A percentile compares a stretch with the other conserved stretches of the same genome.
These are phyloP conservation scores for Schizothecium vesticola DNA, from an alignment of 495 filamentous ascomycete species.

Conservation along the genomic window DNA sequence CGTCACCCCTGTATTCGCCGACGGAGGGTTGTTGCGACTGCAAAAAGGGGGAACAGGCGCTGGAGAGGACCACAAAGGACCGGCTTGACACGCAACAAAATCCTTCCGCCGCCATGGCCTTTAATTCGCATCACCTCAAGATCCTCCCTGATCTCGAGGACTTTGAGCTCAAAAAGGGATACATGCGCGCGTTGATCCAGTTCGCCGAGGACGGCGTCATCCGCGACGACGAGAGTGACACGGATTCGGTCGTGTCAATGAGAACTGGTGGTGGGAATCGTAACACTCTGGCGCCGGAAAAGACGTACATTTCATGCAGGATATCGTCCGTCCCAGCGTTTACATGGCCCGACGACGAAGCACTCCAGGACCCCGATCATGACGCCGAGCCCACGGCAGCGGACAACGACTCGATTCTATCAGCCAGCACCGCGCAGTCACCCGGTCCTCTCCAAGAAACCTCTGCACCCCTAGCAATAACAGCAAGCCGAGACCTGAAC, in stretches of 20 bases:
- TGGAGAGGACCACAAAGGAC: not conserved
- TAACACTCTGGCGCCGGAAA: not conserved
- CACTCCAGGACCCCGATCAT: not conserved
- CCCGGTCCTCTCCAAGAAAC: not conserved
- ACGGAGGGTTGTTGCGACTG: not conserved
- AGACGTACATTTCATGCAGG: slow-evolving; percentile 2
- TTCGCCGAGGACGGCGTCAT: slow-evolving; percentile 12
- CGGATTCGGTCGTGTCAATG: slow-evolving; percentile 12
- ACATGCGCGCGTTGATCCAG: slow-evolving; percentile 20
- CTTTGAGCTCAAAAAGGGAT: slow-evolving; percentile 3
- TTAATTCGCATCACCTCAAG: not conserved
- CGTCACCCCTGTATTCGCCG: not conserved
- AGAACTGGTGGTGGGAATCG: not conserved
- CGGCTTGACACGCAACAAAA: not conserved
- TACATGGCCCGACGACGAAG: not conserved
- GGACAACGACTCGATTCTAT: not conserved
- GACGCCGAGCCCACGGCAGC: not conserved
- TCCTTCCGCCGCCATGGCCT: not conserved
- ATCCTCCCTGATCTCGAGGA: not conserved
- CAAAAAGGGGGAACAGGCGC: not conserved
- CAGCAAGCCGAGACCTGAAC: not conserved
- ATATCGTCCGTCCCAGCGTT: slow-evolving; percentile 13
- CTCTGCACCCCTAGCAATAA: not conserved
- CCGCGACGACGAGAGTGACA: slow-evolving; percentile 21
- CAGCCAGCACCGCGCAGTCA: not conserved